phyloP scores from a whole-genome alignment of 1,284 basidiomycete species.

The Cryptococcus floricola region DNA sequence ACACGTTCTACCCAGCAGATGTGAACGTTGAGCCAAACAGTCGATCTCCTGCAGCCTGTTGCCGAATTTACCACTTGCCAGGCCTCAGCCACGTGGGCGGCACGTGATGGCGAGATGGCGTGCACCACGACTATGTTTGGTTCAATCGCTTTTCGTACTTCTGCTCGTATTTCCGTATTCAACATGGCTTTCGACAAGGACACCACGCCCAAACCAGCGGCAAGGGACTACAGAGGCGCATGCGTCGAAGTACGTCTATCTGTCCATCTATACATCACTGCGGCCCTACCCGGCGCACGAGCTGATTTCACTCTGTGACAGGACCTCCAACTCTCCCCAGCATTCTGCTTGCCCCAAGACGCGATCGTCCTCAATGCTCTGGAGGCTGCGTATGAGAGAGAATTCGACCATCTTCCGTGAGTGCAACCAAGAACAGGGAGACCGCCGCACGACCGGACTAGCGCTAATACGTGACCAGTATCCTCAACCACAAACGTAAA shows the following conservation, averaged over 20 bases:
- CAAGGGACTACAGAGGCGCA: conserved; percentile 65
- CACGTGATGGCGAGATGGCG: too few relatives aligned
- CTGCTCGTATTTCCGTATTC: too few relatives aligned
- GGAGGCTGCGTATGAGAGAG: conserved; percentile 80
- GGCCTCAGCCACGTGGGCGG: too few relatives aligned
- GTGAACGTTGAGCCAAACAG: too few relatives aligned
- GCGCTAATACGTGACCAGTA: conserved; percentile 53
- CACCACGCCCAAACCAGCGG: conserved; percentile 36
- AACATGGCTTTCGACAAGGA: conserved; percentile 30
- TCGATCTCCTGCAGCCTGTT: too few relatives aligned
- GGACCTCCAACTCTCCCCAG: conserved; percentile 84
- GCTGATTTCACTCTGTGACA: conserved; percentile 37
- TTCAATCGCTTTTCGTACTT: too few relatives aligned
- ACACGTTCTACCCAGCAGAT: too few relatives aligned
- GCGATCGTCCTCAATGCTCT: conserved; percentile 70
- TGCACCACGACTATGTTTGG: too few relatives aligned
- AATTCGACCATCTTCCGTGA: conserved; percentile 86
- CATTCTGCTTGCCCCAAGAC: conserved; percentile 70
- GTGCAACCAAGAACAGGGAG: conserved; percentile 20
- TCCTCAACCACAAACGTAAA: conserved; percentile 65
- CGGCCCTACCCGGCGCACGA: not conserved
- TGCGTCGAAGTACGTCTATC: conserved; percentile 57
- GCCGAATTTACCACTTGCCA: too few relatives aligned
- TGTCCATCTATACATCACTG: not conserved
- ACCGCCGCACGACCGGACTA: not conserved